Conservation (phyloP, 495 filamentous ascomycete species). For the Clohesyomyces aquaticus region DNA sequence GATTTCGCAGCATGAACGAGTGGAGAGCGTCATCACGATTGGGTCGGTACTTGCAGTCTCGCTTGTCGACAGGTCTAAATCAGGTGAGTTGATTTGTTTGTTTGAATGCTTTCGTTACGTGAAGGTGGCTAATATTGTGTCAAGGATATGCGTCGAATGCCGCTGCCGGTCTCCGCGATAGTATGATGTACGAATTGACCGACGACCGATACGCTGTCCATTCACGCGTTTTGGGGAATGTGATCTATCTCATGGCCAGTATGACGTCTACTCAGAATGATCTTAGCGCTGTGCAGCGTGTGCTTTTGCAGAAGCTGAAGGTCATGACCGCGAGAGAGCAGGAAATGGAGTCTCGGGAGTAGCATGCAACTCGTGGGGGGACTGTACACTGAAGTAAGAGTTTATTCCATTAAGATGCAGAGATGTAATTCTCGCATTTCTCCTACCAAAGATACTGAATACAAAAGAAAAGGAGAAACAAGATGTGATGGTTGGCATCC, state of each 20-base stretch:
- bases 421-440: not conserved
- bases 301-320: constrained; percentile 3
- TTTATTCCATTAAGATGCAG: constrained; percentile 22
- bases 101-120: constrained; percentile 18
- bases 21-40: constrained; percentile 69
- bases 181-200: constrained; percentile 47
- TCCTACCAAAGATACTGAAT: constrained; percentile 31
- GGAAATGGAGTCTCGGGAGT: too few relatives aligned
- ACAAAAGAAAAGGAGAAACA: constrained; percentile 26
- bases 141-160: constrained; percentile 70
- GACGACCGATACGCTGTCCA: constrained; percentile 60
- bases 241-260: constrained; percentile 77
- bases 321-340: too few relatives aligned
- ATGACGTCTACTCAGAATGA: constrained; percentile 53
- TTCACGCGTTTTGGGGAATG: constrained; percentile 74
- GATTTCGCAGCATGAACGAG: constrained; percentile 56
- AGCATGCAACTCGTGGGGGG: too few relatives aligned
- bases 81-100: constrained; percentile 48
- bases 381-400: too few relatives aligned
- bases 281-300: not conserved
- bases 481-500: constrained; percentile 14
- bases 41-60: constrained; percentile 72
- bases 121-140: not conserved
- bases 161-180: constrained; percentile 61
- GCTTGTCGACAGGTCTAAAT: constrained; percentile 51